A percentile compares a stretch with the other conserved stretches of the same genome.
phyloP scores from a whole-genome alignment of 345 rosid species.

The Murraya paniculata region DNA sequence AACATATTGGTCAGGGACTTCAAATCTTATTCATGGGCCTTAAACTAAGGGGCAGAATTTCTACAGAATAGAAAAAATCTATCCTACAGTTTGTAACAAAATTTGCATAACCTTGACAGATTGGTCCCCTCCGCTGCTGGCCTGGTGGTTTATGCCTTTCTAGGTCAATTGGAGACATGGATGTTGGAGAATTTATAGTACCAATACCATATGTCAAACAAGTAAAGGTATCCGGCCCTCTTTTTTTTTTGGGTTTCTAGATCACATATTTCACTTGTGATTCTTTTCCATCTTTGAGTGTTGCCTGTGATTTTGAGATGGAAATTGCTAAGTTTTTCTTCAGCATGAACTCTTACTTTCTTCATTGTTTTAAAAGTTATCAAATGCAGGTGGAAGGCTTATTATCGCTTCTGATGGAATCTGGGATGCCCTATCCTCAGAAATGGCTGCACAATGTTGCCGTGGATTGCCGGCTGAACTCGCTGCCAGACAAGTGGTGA shows the following conservation, averaged over 20 bases:
- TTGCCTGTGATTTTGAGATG: constrained; percentile 1
- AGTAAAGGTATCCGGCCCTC: constrained; percentile 52
- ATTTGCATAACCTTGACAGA: constrained; percentile 29
- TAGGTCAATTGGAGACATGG: constrained; percentile 91
- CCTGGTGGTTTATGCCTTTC: constrained; percentile 95
- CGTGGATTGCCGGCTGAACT: constrained; percentile 84
- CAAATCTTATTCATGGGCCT: background rate
- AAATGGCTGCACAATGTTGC: constrained; percentile 67
- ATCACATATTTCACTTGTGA: background rate
- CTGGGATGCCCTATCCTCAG: constrained; percentile 87
- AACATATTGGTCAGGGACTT: background rate
- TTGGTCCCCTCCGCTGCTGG: constrained; percentile 93
- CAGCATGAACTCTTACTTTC: constrained; percentile 18
- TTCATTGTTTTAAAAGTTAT: constrained; percentile 42
- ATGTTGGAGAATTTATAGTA: constrained; percentile 91
- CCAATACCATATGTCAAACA: constrained; percentile 90
- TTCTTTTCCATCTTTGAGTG: background rate
- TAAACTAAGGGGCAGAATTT: background rate
- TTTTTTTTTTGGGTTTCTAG: background rate
- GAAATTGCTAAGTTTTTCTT: background rate
- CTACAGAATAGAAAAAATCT: background rate
- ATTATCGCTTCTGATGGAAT: constrained; percentile 92
- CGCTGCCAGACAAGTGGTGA: constrained; percentile 89
- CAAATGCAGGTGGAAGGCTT: constrained; percentile 85
- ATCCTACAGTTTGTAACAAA: background rate